A percentile compares a stretch with the other conserved stretches of the same genome.
Conservation (phyloP, 1,284 basidiomycete genomes). For the Ceratobasidium theobromae region DNA sequence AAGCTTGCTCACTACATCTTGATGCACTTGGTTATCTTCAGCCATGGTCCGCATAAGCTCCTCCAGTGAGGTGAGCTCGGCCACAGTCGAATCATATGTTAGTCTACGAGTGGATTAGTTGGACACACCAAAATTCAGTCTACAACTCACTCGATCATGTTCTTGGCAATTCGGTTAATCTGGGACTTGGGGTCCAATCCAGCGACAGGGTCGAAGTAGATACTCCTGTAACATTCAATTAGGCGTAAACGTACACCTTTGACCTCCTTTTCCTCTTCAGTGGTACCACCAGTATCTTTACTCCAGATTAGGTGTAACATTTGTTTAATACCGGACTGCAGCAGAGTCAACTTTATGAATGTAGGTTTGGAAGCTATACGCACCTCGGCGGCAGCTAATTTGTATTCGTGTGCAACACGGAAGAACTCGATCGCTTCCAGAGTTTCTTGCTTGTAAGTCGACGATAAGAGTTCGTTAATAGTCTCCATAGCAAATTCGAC, state of each 20-base stretch:
- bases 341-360: background rate
- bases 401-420: slow-evolving; percentile 80
- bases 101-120: slow-evolving; percentile 52
- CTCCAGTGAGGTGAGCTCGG: slow-evolving; percentile 94
- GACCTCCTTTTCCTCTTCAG: slow-evolving; percentile 82
- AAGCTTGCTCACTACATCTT: slow-evolving; percentile 84
- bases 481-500: slow-evolving; percentile 78
- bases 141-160: slow-evolving; percentile 88
- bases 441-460: slow-evolving; percentile 91
- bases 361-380: background rate
- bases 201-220: slow-evolving; percentile 85
- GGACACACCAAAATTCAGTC: slow-evolving; percentile 2
- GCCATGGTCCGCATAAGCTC: slow-evolving; percentile 96
- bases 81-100: slow-evolving; percentile 88
- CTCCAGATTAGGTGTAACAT: slow-evolving; percentile 99
- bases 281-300: slow-evolving; percentile 87
- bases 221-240: slow-evolving; percentile 83
- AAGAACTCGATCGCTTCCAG: slow-evolving; percentile 97
- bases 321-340: slow-evolving; percentile 80
- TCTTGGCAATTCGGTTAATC: slow-evolving; percentile 93
- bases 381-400: slow-evolving; percentile 69
- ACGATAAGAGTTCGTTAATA: slow-evolving; percentile 79
- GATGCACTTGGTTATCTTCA: slow-evolving; percentile 78
- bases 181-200: slow-evolving; percentile 79
- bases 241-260: slow-evolving; percentile 87